Base-by-base conservation (phyloP, 768 basidiomycete species). In the Tephrocybe sp. region DNA sequence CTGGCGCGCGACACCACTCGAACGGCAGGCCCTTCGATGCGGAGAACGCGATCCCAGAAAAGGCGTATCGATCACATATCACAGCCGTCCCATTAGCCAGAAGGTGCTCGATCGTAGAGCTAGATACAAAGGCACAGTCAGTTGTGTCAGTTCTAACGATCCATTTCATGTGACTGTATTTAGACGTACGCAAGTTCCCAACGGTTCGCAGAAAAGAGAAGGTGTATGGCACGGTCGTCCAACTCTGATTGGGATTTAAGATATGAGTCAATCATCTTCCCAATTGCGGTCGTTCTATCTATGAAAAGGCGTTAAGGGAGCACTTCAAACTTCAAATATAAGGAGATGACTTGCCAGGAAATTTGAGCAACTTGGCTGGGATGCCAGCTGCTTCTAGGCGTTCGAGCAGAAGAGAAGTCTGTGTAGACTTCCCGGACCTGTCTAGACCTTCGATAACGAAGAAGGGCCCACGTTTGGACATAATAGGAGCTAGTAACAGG, bases 401-500 rank as follows among this genome's bases (percentile, higher is more conserved):
- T 0, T 76, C 65, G 34, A 80, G 73, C 25, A 97, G 81, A 15
- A 73, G 69, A 0, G 78, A 70, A 0, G 85, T 84, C 64, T 98
- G 96, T 0, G 94, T 99, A 26, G 88, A 90, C 67, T 98, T 98
- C 14, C 97, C 97, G 0, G 91, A 93, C 54, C 90, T 78, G 66
- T 98, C 96, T n/a, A 98, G 83, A 12, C 96, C 97, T 68, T 98
- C 95, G 45, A 98, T 77, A 32, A 93, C 94, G 63, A 98, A 88
- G 70, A 98, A 94, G 6, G 88, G 79, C 0, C 90, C 91, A 14
- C 88, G 78, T 60, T 51, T 65, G 9, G 58, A 17, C 64, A 65
- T 65, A 4, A 17, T 39, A n/a, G n/a, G n/a, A n/a, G 7, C 34
- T 6, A 36, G n/a, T 36, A 30, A 6, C 28, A 30, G 28, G 12